Conservation (phyloP, 495 filamentous ascomycete genomes). For the Hypoxylon trugodes region DNA sequence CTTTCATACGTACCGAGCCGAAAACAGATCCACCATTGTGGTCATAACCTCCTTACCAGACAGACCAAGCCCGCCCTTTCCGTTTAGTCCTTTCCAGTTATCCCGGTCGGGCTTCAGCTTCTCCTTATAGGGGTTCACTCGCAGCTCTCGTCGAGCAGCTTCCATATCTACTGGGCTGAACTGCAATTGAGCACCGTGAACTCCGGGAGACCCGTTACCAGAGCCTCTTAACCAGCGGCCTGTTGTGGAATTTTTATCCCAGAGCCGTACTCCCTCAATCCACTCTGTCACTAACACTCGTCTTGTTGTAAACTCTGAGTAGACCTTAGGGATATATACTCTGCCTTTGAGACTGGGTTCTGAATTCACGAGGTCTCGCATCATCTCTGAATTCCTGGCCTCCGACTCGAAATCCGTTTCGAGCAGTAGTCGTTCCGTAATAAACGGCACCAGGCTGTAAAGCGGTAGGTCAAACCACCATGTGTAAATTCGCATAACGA, state of each 20-base stretch:
- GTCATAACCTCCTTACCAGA: constrained; percentile 88
- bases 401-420: constrained; percentile 96
- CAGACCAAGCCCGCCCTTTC: constrained; percentile 81
- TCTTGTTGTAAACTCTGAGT: constrained; percentile 80
- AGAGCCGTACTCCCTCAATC: constrained; percentile 92
- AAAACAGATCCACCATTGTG: constrained; percentile 94
- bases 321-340: constrained; percentile 89
- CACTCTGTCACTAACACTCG: constrained; percentile 95
- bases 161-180: constrained; percentile 52
- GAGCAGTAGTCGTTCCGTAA: constrained; percentile 82
- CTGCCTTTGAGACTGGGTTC: constrained; percentile 79
- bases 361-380: constrained; percentile 76
- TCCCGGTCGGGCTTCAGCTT: constrained; percentile 79
- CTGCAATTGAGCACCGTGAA: constrained; percentile 71
- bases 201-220: constrained; percentile 78
- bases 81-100: constrained; percentile 76
- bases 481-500: constrained; percentile 78
- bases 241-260: constrained; percentile 83
- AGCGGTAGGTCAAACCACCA: constrained; percentile 87
- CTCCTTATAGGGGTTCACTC: constrained; percentile 55
- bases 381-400: constrained; percentile 84
- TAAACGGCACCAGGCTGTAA: constrained; percentile 87
- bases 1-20: constrained; percentile 57
- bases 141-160: constrained; percentile 50
- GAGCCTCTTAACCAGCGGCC: constrained; percentile 78